A percentile compares a stretch with the other conserved stretches of the same genome.
Evolutionary conservation across 257 asterid genomes (phyloP).

Genomic region (Ilex asprella): DNA sequence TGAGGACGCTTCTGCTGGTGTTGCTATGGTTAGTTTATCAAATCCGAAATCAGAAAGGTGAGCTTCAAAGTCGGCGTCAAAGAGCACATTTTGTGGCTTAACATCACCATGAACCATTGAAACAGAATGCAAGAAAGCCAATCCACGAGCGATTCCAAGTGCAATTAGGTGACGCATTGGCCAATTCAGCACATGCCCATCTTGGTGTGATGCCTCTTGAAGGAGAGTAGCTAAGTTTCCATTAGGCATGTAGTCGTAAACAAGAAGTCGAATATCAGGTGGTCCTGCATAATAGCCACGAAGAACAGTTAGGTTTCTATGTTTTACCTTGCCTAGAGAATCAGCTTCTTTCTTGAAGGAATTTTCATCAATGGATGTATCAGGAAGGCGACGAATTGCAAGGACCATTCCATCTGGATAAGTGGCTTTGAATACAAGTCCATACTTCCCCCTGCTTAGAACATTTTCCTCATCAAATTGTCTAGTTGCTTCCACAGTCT

Average conservation of each 20-base stretch:
- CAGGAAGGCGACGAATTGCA: conserved; percentile 68
- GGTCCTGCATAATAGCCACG: conserved; percentile 85
- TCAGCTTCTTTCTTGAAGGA: conserved; percentile 71
- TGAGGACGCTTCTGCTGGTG: conserved; percentile 51
- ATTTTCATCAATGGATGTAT: conserved; percentile 49
- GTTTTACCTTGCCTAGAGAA: conserved; percentile 66
- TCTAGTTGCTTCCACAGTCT: conserved; percentile 78
- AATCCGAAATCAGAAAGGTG: conserved; percentile 72
- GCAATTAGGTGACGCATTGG: conserved; percentile 92
- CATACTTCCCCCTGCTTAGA: conserved; percentile 61
- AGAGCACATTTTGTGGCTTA: conserved; percentile 72
- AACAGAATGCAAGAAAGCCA: conserved; percentile 56
- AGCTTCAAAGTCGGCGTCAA: conserved; percentile 90
- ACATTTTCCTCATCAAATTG: conserved; percentile 90
- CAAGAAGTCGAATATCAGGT: conserved; percentile 56
- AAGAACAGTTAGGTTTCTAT: conserved; percentile 69
- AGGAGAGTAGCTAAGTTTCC: conserved; percentile 72
- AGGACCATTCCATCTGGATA: conserved; percentile 89
- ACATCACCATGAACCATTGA: conserved; percentile 55
- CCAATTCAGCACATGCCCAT: conserved; percentile 86
- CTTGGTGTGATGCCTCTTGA: conserved; percentile 84
- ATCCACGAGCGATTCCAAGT: conserved; percentile 75
- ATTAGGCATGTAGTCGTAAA: conserved; percentile 85
- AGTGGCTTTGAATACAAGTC: conserved; percentile 61
- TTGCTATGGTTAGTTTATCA: conserved; percentile 45